Base-by-base conservation (phyloP, 352 stramenopile species). In the Globisporangium nunn region DNA sequence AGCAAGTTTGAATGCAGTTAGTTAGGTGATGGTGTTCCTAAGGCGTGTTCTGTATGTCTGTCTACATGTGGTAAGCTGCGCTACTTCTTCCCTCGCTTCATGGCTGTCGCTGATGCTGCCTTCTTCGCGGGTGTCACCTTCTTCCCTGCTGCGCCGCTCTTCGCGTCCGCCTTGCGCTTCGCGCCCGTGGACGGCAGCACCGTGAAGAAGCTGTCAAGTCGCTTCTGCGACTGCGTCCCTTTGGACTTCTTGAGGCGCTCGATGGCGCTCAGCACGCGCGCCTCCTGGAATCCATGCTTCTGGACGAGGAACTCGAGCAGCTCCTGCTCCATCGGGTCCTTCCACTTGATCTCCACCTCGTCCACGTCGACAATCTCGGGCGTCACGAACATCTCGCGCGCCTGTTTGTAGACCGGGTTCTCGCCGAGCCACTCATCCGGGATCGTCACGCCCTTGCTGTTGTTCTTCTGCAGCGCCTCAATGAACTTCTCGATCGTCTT, bases 151-250 rank as follows among this genome's bases (percentile, higher is more conserved):
- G 68, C 54, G 63, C 73, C 48, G 35, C 45, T 70, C 51, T 86
- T 87, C 15, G 67, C 54, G 44, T 71, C 52, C 7, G 65, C 63
- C 61, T 91, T 91, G 29, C 83, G 85, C 68, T 93, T 91, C 58
- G 78, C 74, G 8, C 66, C 66, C 1, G 56, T 58, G 2, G 69
- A 79, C n/a, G 83, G 75, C 55, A 94, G 47, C 54, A 93, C 77
- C 10, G 73, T 96, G 71, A 99, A 99, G 68, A 99, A 99, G 54
- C 75, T 93, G 75, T 99, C 96, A 68, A 99, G 96, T 23, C 96
- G 86, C 58, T 95, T 93, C 68, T 99, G 97, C 28, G 91, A 94
- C 61, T 98, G 96, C 33, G 88, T 85, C 62, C 91, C 91, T 71
- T 97, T 94, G 14, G 94, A 96, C 64, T 98, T 98, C 74, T 98